phyloP scores from a whole-genome alignment of 176 grass and related monocot species.

The Canna indica region DNA sequence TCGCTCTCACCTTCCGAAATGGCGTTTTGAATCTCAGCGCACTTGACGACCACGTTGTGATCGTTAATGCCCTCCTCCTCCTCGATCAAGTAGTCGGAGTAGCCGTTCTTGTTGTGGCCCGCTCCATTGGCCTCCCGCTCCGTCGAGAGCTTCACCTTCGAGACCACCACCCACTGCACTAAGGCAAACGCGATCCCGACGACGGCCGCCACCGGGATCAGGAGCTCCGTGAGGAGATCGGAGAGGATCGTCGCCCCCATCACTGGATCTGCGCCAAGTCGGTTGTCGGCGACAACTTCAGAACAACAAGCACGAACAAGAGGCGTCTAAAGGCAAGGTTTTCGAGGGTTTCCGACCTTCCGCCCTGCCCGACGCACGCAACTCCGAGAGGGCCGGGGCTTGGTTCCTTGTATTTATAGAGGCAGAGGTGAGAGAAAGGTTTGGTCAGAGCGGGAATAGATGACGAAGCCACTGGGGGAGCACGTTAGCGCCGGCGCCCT shows the following conservation, averaged over 20 bases:
- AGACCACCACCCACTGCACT: slow-evolving; percentile 64
- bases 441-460: background rate
- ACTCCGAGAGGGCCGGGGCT: background rate
- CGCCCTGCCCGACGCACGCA: background rate
- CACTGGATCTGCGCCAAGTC: background rate
- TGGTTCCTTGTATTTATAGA: background rate
- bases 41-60: slow-evolving; percentile 35
- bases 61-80: slow-evolving; percentile 38
- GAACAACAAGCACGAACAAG: background rate
- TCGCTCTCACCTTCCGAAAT: slow-evolving; percentile 36
- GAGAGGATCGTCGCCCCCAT: slow-evolving; percentile 55
- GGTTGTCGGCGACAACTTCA: background rate
- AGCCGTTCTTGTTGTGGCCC: slow-evolving; percentile 33
- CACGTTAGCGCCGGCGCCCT: background rate
- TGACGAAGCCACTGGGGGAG: background rate
- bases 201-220: slow-evolving; percentile 53
- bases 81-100: slow-evolving; percentile 50
- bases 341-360: background rate
- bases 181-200: slow-evolving; percentile 70
- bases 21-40: slow-evolving; percentile 39
- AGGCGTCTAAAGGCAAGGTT: background rate
- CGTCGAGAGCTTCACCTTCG: slow-evolving; percentile 52
- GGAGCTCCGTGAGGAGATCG: slow-evolving; percentile 53
- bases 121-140: slow-evolving; percentile 9
- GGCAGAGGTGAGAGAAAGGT: background rate